phyloP scores from a whole-genome alignment of 2,329 filamentous ascomycete species.

The Alternaria atra region DNA sequence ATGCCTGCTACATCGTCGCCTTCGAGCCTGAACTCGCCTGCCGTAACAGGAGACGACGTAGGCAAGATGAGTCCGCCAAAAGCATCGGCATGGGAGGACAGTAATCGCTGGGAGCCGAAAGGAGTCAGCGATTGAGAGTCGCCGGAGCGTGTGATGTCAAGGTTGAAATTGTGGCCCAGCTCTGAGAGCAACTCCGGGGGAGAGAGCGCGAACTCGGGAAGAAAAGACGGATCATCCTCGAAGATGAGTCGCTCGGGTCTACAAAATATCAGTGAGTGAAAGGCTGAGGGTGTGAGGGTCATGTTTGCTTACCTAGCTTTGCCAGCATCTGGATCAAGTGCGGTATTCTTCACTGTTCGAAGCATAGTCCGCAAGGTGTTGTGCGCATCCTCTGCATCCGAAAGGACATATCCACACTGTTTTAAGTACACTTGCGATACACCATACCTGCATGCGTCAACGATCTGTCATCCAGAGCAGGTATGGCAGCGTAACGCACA shows the following conservation, averaged over 20 bases:
- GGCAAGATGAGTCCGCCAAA: constrained; percentile 57
- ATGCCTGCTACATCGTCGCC: constrained; percentile 54
- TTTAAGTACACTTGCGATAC: constrained; percentile 85
- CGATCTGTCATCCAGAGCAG: not conserved
- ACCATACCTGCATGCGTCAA: constrained; percentile 59
- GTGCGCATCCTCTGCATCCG: constrained; percentile 79
- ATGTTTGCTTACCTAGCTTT: constrained; percentile 70
- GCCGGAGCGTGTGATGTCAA: constrained; percentile 45
- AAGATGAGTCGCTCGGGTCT: constrained; percentile 81
- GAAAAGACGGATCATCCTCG: constrained; percentile 82
- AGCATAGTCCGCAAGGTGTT: constrained; percentile 76
- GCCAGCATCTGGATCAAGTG: constrained; percentile 74
- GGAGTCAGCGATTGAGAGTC: constrained; percentile 52
- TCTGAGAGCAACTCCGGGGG: constrained; percentile 63
- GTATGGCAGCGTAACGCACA: constrained; percentile 60
- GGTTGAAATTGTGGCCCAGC: constrained; percentile 51
- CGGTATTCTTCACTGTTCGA: constrained; percentile 64
- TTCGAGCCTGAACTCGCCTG: constrained; percentile 53
- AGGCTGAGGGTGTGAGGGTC: not conserved
- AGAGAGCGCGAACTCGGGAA: constrained; percentile 71
- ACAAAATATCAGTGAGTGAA: constrained; percentile 12
- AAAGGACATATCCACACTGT: constrained; percentile 85
- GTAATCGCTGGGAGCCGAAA: constrained; percentile 39
- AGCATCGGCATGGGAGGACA: constrained; percentile 25
- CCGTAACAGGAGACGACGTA: constrained; percentile 55